Evolutionary conservation across 306 rosid genomes (phyloP).

Genomic region (Fragaria vesca): DNA sequence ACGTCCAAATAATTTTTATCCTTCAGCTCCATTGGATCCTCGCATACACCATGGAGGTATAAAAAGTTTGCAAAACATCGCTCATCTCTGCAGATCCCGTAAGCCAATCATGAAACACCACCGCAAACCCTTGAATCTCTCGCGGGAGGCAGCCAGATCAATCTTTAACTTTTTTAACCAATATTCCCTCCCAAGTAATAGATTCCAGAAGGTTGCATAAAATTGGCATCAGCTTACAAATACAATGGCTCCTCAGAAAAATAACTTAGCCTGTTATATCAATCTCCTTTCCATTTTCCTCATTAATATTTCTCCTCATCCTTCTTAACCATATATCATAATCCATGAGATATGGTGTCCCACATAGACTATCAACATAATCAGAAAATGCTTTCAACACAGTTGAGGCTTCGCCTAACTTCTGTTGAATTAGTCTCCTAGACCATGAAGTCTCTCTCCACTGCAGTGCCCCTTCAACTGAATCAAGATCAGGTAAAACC

Average conservation of each 20-base stretch:
- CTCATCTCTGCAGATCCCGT: slow-evolving; percentile 19
- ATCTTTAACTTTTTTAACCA: slow-evolving; percentile 14
- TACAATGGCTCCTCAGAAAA: slow-evolving; percentile 18
- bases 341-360: slow-evolving; percentile 95
- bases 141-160: slow-evolving; percentile 19
- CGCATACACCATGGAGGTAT: not conserved
- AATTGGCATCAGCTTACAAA: slow-evolving; percentile 31
- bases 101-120: slow-evolving; percentile 25
- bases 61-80: not conserved
- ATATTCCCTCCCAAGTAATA: slow-evolving; percentile 21
- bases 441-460: slow-evolving; percentile 99
- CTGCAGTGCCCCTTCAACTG: slow-evolving; percentile 90
- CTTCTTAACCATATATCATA: slow-evolving; percentile 92
- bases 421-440: slow-evolving; percentile 89
- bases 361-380: slow-evolving; percentile 96
- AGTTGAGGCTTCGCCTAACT: slow-evolving; percentile 83
- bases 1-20: not conserved
- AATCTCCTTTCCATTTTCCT: slow-evolving; percentile 85
- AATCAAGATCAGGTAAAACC: slow-evolving; percentile 73
- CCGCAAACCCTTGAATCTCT: slow-evolving; percentile 23
- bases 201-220: slow-evolving; percentile 28
- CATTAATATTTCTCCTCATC: slow-evolving; percentile 69
- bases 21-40: not conserved
- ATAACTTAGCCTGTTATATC: slow-evolving; percentile 51
- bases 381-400: slow-evolving; percentile 91